A percentile compares a stretch with the other conserved stretches of the same genome.
Conservation (phyloP, 2,329 filamentous ascomycete species). For the Harringtonia aguacate region DNA sequence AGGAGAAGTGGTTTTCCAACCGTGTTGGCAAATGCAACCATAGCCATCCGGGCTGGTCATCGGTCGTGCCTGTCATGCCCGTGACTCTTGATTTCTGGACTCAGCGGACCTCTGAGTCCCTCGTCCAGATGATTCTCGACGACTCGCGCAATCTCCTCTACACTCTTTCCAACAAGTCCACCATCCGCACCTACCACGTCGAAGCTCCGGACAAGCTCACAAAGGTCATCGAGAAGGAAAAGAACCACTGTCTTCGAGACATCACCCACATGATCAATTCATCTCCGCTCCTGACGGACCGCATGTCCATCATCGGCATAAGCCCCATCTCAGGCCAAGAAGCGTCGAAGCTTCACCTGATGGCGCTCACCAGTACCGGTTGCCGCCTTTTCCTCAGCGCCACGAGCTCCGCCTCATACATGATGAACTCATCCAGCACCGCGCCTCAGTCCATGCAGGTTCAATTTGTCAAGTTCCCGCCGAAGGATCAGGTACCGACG, state of each 20-base stretch:
- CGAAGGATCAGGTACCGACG: conserved; percentile 30
- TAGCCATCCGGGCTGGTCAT: conserved; percentile 61
- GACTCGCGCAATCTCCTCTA: conserved; percentile 84
- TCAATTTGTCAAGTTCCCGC: conserved; percentile 93
- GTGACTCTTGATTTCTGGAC: conserved; percentile 34
- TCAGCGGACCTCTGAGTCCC: conserved; percentile 45
- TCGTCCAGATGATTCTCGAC: conserved; percentile 76
- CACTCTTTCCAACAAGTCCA: conserved; percentile 77
- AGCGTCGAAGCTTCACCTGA: conserved; percentile 73
- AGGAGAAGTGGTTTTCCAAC: conserved; percentile 93
- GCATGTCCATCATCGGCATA: conserved; percentile 69
- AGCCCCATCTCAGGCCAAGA: conserved; percentile 73
- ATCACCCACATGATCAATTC: conserved; percentile 79
- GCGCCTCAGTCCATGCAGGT: conserved; percentile 93
- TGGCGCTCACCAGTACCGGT: conserved; percentile 83
- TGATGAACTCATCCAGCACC: conserved; percentile 46
- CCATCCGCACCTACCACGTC: conserved; percentile 86
- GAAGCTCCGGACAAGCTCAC: conserved; percentile 51
- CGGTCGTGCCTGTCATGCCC: conserved; percentile 44
- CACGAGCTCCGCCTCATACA: conserved; percentile 64
- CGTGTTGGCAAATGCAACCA: conserved; percentile 84
- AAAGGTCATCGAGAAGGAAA: conserved; percentile 56
- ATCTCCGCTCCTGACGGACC: conserved; percentile 58
- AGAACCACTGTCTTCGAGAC: conserved; percentile 51
- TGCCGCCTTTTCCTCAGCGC: conserved; percentile 89